Percentiles rank a stretch among this genome's conserved stretches.
Evolutionary conservation across 352 stramenopile genomes (phyloP).

Genomic region (Phytopythium montanum): DNA sequence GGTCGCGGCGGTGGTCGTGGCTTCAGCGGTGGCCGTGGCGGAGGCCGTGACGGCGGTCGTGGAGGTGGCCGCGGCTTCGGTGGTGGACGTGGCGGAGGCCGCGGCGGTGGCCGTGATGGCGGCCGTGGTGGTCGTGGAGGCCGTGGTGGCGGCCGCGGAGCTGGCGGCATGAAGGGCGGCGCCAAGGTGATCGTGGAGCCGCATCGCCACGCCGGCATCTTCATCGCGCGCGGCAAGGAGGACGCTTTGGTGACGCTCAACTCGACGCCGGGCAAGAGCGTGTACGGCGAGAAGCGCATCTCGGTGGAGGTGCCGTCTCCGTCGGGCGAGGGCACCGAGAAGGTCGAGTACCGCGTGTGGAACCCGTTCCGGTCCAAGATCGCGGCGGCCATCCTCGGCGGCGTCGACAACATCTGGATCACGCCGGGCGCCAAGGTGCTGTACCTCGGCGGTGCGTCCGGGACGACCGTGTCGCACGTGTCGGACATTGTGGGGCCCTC

Average conservation of each 20-base stretch:
- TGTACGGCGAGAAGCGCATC: conserved; percentile 99
- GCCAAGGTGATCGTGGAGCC: conserved; percentile 97
- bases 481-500: conserved; percentile 98
- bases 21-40: conserved; percentile 48
- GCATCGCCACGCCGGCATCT: conserved; percentile 98
- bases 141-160: conserved; percentile 53
- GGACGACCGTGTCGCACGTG: conserved; percentile 99
- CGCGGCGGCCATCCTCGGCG: conserved; percentile 97
- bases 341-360: conserved; percentile 99
- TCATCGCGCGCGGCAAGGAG: conserved; percentile 98
- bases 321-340: conserved; percentile 89
- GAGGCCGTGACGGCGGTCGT: conserved; percentile 38
- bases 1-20: conserved; percentile 48
- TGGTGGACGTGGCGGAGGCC: conserved; percentile 34
- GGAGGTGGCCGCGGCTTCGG: conserved; percentile 36
- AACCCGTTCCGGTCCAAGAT: conserved; percentile 99
- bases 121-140: conserved; percentile 49
- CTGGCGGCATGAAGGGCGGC: conserved; percentile 93
- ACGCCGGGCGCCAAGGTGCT: conserved; percentile 96
- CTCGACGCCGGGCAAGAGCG: conserved; percentile 97
- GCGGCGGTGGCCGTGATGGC: conserved; percentile 34
- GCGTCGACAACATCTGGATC: conserved; percentile 99
- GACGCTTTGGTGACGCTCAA: conserved; percentile 99
- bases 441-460: conserved; percentile 98
- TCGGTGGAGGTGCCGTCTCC: conserved; percentile 94